These are phyloP conservation scores for Sclerotinia spermophila DNA, from an alignment of 2,329 filamentous ascomycete species.

Conservation along the genomic window DNA sequence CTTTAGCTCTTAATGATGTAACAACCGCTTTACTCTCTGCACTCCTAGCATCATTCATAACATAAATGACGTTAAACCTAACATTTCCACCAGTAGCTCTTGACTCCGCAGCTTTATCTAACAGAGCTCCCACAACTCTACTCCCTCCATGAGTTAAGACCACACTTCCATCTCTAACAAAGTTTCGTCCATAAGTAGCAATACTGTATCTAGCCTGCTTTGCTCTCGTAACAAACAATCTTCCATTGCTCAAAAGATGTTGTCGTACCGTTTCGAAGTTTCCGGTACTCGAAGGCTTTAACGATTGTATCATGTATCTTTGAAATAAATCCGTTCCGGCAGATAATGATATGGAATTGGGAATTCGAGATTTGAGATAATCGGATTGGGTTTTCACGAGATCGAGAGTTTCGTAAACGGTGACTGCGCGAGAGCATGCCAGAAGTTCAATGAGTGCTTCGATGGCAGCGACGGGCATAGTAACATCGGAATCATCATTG, in stretches of 20 bases:
- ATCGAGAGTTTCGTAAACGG: constrained; percentile 90
- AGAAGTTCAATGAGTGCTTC: constrained; percentile 87
- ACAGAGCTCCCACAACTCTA: constrained; percentile 73
- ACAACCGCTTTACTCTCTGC: constrained; percentile 70
- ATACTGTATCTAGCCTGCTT: constrained; percentile 83
- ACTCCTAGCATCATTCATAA: constrained; percentile 53
- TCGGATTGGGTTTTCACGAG: constrained; percentile 74
- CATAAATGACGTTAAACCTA: constrained; percentile 81
- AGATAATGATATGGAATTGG: constrained; percentile 86
- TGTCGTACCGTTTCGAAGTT: constrained; percentile 80
- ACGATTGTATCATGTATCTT: constrained; percentile 79
- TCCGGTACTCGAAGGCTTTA: constrained; percentile 47
- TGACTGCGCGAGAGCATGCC: constrained; percentile 72
- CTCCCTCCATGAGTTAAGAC: constrained; percentile 91
- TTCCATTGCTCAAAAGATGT: constrained; percentile 80
- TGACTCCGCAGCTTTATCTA: constrained; percentile 69
- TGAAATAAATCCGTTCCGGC: constrained; percentile 96
- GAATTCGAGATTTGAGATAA: constrained; percentile 71
- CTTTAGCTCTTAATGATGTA: constrained; percentile 63
- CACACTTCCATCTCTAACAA: constrained; percentile 72
- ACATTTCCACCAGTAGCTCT: constrained; percentile 51
- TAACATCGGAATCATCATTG: constrained; percentile 72
- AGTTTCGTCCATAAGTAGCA: constrained; percentile 71
- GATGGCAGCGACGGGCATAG: constrained; percentile 93
- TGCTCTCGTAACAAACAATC: constrained; percentile 80